These are phyloP conservation scores for Dendrocalamus latiflorus DNA, from an alignment of 202 grass and related monocot genomes.

Conservation along the genomic window DNA sequence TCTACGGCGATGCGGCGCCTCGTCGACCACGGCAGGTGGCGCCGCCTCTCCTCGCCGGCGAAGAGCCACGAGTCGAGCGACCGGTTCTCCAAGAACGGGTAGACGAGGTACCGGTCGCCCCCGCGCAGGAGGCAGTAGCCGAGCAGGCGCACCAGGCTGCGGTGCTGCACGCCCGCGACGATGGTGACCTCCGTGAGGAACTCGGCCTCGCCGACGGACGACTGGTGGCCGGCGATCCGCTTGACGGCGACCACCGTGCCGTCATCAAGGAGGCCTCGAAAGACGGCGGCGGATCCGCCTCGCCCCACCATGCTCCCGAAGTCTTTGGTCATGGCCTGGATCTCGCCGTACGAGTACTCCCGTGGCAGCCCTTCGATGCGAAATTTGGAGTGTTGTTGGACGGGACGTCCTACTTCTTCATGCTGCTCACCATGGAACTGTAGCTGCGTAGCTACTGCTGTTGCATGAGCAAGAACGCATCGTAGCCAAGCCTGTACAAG, in stretches of 20 bases:
- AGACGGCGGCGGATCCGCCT: slow-evolving; percentile 39
- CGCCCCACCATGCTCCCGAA: slow-evolving; percentile 30
- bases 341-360: slow-evolving; percentile 33
- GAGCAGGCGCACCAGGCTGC: slow-evolving; percentile 46
- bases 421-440: not conserved
- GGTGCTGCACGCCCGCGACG: slow-evolving; percentile 44
- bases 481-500: not conserved
- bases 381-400: slow-evolving; percentile 11
- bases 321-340: slow-evolving; percentile 34
- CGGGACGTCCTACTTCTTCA: not conserved
- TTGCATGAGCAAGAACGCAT: not conserved
- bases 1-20: slow-evolving; percentile 38
- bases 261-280: slow-evolving; percentile 42
- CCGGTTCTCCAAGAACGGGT: slow-evolving; percentile 54
- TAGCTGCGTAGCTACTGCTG: not conserved
- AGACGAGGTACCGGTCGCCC: slow-evolving; percentile 32
- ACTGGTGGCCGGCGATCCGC: slow-evolving; percentile 24
- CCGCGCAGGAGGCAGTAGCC: slow-evolving; percentile 50
- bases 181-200: slow-evolving; percentile 43
- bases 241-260: slow-evolving; percentile 47
- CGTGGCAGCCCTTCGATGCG: slow-evolving; percentile 37
- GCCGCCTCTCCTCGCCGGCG: slow-evolving; percentile 12
- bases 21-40: slow-evolving; percentile 37
- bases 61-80: slow-evolving; percentile 59
- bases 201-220: slow-evolving; percentile 21